These are phyloP conservation scores for Amanita molliuscula DNA, from an alignment of 768 basidiomycete genomes.

Conservation along the genomic window DNA sequence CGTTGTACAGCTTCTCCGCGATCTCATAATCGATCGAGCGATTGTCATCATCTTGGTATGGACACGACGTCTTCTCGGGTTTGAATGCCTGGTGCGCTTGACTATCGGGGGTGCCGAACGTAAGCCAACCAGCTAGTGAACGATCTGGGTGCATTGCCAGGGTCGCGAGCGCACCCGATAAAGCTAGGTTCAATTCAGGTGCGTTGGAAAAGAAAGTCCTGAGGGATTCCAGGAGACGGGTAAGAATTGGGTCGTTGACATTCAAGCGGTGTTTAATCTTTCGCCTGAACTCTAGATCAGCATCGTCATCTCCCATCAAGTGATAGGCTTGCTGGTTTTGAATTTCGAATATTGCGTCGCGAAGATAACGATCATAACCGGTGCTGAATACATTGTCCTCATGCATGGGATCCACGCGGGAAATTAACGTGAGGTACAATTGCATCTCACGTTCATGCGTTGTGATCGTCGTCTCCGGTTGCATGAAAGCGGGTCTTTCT, in stretches of 20 bases:
- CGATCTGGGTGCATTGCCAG: conserved; percentile 81
- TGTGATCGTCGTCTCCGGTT: conserved; percentile 66
- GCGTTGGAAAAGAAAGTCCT: conserved; percentile 77
- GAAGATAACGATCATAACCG: conserved; percentile 75
- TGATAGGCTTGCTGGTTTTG: conserved; percentile 55
- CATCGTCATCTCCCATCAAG: conserved; percentile 27
- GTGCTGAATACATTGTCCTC: conserved; percentile 70
- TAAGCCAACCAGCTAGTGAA: conserved; percentile 82
- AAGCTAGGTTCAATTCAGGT: conserved; percentile 78
- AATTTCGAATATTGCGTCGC: conserved; percentile 61
- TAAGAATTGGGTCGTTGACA: conserved; percentile 67
- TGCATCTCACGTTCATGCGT: conserved; percentile 80
- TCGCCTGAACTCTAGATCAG: conserved; percentile 26
- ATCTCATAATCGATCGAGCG: conserved; percentile 70
- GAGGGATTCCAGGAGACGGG: conserved; percentile 58
- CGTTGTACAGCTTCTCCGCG: conserved; percentile 52
- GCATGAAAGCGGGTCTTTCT: conserved; percentile 32
- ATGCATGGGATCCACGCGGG: conserved; percentile 66
- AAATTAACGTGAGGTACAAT: conserved; percentile 68
- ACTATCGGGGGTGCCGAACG: conserved; percentile 45
- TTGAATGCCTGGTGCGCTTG: not conserved
- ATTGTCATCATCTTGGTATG: conserved; percentile 59
- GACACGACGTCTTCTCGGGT: not conserved
- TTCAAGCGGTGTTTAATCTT: conserved; percentile 67
- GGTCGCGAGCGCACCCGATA: conserved; percentile 75